Base-by-base conservation (phyloP, 192 early-diverging fungal genomes). In the Rhizoclosmatium globosum region DNA sequence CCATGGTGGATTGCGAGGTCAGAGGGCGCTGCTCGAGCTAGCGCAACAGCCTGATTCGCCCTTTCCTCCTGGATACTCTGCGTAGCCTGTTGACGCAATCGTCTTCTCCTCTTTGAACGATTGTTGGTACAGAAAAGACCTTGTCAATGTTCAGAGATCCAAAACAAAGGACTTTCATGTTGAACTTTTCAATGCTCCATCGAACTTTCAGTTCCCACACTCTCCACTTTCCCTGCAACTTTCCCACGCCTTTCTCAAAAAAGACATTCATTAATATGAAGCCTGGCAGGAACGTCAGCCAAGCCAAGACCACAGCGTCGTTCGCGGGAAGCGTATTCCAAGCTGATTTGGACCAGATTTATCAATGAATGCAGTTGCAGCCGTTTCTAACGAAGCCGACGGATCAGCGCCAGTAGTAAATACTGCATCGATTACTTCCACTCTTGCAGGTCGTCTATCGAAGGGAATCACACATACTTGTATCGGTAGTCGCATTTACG, bases 1-100 rank as follows among this genome's bases (percentile, higher is more conserved):
- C 69, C 56, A 31, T 64, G 57, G 11, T 4, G 44, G 2, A 69
- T 69, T 39, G 67, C 39, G 39, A 83, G 39, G 1, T 41, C 47
- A 59, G 45, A 17, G 23, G 47, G 13, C 31, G 23, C 78, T 87
- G 92, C 82, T 89, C 88, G 47, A 9, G 93, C 94, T 9, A 95
- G 82, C 13, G 97, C 96, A 4, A 94, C 93, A 17, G 94, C 91
- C 74, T 96, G 95, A 68, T 98, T 98, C 7, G 96, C 97, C 93
- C 83, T 94, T 94, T 42, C 93, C 93, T 64, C 93, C 93, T 4
- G 92, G 87, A 42, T 87, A 87, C 15, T 90, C 84, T 17, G 79
- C 79, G 71, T 89, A 89, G 0, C 76, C 66, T 23, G 71, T 83
- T 1, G 90, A 91, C 2, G 86, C 77, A 21, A 81, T 78, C 4